Percentiles rank a stretch among this genome's conserved stretches.
These are phyloP conservation scores for Pilaira anomala DNA, from an alignment of 192 early-diverging fungal genomes.

Conservation along the genomic window DNA sequence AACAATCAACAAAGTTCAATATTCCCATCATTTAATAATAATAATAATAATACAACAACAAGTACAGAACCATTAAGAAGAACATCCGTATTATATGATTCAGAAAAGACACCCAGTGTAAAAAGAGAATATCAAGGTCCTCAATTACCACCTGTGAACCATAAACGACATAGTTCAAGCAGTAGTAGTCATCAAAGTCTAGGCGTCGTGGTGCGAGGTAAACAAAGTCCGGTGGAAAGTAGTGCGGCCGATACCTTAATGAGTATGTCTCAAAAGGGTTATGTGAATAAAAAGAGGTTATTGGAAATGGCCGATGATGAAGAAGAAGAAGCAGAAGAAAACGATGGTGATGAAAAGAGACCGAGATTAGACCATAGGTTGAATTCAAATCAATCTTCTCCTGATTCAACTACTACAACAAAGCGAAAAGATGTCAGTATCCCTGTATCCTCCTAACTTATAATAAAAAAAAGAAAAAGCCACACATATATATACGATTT, in stretches of 20 bases:
- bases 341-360: slow-evolving; percentile 1
- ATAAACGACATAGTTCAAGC: not conserved
- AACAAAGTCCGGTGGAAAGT: slow-evolving; percentile 10
- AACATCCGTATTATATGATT: slow-evolving; percentile 16
- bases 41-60: not conserved
- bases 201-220: not conserved
- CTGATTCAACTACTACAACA: not conserved
- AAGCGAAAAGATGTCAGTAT: slow-evolving; percentile 4
- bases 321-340: slow-evolving; percentile 6
- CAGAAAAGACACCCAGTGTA: not conserved
- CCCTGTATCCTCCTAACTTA: slow-evolving; percentile 9
- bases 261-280: slow-evolving; percentile 15
- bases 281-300: slow-evolving; percentile 4
- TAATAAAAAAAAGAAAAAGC: not conserved
- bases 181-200: not conserved
- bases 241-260: slow-evolving; percentile 10
- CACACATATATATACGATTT: too few relatives aligned
- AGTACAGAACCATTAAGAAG: slow-evolving; percentile 15
- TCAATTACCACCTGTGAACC: not conserved
- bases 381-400: not conserved
- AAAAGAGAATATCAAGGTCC: not conserved
- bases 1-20: too few relatives aligned
- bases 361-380: not conserved
- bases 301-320: not conserved
- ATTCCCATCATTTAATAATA: not conserved